phyloP scores from a whole-genome alignment of 768 basidiomycete species.

The Pseudohyphozyma bogoriensis region DNA sequence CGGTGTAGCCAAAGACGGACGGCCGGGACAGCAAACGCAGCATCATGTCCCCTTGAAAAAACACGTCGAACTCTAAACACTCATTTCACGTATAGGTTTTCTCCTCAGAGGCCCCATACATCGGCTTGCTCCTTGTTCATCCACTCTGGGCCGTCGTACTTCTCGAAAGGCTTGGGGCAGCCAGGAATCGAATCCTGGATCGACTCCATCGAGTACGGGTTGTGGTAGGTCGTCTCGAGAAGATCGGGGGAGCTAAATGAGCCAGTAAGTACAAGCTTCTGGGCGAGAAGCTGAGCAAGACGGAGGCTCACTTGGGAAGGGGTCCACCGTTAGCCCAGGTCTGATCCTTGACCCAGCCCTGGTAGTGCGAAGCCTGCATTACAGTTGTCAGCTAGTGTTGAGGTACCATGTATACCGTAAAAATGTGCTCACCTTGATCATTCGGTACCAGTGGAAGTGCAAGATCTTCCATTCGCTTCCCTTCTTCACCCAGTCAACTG shows the following conservation, averaged over 20 bases:
- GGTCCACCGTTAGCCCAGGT: neutral
- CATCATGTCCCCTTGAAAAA: too few relatives aligned
- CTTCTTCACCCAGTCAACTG: neutral
- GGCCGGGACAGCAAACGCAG: too few relatives aligned
- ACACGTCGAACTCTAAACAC: too few relatives aligned
- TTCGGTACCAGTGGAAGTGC: neutral
- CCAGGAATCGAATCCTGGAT: neutral
- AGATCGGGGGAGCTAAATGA: neutral
- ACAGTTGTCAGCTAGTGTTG: too few relatives aligned
- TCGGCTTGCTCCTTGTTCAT: neutral
- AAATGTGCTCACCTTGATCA: neutral
- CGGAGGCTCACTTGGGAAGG: neutral
- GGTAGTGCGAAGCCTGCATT: neutral
- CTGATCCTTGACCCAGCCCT: neutral
- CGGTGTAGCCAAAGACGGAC: too few relatives aligned
- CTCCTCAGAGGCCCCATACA: neutral
- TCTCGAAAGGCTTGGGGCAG: neutral
- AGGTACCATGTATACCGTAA: too few relatives aligned
- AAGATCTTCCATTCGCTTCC: neutral
- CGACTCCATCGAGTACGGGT: neutral
- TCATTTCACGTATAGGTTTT: too few relatives aligned
- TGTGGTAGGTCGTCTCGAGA: neutral
- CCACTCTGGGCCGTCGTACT: neutral
- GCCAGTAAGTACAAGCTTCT: neutral
- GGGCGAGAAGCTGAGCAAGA: neutral